Evolutionary conservation across 2,329 filamentous ascomycete genomes (phyloP).

Genomic region (Pseudopithomyces maydicus): DNA sequence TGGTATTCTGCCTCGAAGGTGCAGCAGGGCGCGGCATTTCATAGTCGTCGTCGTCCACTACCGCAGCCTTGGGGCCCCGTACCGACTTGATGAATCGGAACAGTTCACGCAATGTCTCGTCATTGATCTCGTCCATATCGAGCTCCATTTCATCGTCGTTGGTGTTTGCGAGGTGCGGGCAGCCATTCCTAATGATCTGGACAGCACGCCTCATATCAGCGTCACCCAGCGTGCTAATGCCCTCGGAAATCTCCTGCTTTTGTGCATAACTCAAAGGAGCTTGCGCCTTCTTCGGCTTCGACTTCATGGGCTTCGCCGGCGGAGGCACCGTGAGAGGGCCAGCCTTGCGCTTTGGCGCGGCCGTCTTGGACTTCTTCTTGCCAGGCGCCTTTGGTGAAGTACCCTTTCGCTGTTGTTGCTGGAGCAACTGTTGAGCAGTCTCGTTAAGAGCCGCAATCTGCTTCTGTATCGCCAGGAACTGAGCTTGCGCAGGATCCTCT

Average conservation of each 20-base stretch:
- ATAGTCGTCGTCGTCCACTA: constrained; percentile 54
- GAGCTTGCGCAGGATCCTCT: constrained; percentile 50
- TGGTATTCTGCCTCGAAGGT: constrained; percentile 40
- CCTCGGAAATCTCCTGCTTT: constrained; percentile 88
- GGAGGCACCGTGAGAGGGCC: constrained; percentile 35
- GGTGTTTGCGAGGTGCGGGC: constrained; percentile 67
- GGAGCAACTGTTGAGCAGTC: constrained; percentile 63
- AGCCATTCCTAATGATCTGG: constrained; percentile 84
- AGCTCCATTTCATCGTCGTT: constrained; percentile 67
- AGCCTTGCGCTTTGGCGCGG: constrained; percentile 32
- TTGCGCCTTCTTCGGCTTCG: constrained; percentile 61
- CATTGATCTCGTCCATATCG: constrained; percentile 64
- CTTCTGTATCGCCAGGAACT: constrained; percentile 59
- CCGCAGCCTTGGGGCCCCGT: constrained; percentile 40
- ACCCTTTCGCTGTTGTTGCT: constrained; percentile 56
- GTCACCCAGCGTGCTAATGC: constrained; percentile 80
- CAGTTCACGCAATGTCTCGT: constrained; percentile 60
- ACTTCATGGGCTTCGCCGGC: constrained; percentile 41
- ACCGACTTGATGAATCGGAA: constrained; percentile 58
- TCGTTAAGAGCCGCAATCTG: constrained; percentile 71
- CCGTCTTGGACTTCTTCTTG: constrained; percentile 53
- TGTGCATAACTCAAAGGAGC: constrained; percentile 75
- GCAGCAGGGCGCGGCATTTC: constrained; percentile 48
- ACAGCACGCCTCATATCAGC: constrained; percentile 80
- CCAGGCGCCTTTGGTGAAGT: constrained; percentile 54